Base-by-base conservation (phyloP, 208 protist genomes). In the Trypanosoma conorhini region DNA sequence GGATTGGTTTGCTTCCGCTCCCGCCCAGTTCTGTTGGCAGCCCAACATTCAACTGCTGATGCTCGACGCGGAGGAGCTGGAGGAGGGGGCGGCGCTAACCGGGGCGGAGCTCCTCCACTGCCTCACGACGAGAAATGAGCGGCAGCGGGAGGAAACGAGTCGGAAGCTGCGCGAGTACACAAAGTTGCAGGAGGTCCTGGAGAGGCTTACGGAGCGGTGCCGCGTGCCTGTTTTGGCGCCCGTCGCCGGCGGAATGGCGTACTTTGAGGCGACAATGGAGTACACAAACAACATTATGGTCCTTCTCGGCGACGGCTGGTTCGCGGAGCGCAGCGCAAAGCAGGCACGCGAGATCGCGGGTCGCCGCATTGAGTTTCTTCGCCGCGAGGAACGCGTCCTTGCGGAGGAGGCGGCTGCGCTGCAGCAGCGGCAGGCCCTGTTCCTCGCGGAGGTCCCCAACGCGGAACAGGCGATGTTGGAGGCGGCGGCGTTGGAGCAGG, bases 301-400 rank as follows among this genome's bases (percentile, higher is more conserved):
- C 40, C 73, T 97, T n/a, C 83, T 97, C 26, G 93, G 93, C 9
- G 93, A 96, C 59, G 70, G 79, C 61, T 96, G 88, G 88, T 97
- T 97, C 62, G 89, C 82, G 0, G 87, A 96, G 83, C 87, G 93
- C 61, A 95, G 89, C 57, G 89, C 84, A 9, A 68, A 74, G 31
- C 93, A 97, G 71, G 88, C 89, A 54, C 61, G 54, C 17, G 87
- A 81, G 30, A 94, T 97, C 33, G 85, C 79, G 3, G 66, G 62
- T 2, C 79, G 91, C 5, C 88, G 93, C 15, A 10, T 90, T 5
- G 76, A 83, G 55, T 96, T 92, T 74, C 62, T 96, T 30, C 68
- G 76, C 19, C 85, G 83, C n/a, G 91, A 96, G 74, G 56, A 79
- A 22, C 46, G 70, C 17, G 83, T 88, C 38, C 77, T 96, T 17